Evolutionary conservation across 352 stramenopile species (phyloP), one percentile per base, ranked within the genome.

Genomic region (Pythium graminicola): DNA sequence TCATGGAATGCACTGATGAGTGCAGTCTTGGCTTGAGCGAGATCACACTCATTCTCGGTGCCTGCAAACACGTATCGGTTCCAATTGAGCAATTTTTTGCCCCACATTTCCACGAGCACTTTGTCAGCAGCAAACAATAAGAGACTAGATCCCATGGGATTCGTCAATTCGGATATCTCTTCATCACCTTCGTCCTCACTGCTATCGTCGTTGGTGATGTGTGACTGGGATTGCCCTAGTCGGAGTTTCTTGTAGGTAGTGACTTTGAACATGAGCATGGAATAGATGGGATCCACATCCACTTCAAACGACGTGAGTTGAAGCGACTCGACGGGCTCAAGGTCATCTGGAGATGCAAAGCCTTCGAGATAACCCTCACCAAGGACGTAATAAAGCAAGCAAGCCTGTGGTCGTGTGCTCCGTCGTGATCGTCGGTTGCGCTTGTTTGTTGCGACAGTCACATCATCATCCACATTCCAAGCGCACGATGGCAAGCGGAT

Each of bases 231-330:
- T 14, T 33, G 22, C 1, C 17, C 29, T 6, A 48, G 22, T 1
- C 52, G 13, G 22, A 13, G 38, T 32, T 67, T 72, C 19, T 55
- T 36, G 3, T n/a, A 48, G 0, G 69, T 72, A 41, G 72, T 79
- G n/a, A 86, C 45, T 42, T 81, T 69, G 50, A 88, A 81, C 42
- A 86, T 71, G 19, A 74, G 66, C 53, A 84, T 70, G 36, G 77
- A 81, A 53, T 76, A 75, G 57, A 89, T 74, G 20, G 63, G 63
- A 29, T 89, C 76, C 2, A 89, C 72, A 16, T 85, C 67, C 38
- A 86, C 60, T 9, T 73, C 62, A 43, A 80, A 69, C 16, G 62
- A 70, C 17, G 78, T 89, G 16, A 89, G 57, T 62, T 83, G 67
- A 47, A 86, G 76, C 8, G 62, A 69, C 40, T 86, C 78, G 20